phyloP scores from a whole-genome alignment of 129 eudicot species.

The Lonicera japonica region DNA sequence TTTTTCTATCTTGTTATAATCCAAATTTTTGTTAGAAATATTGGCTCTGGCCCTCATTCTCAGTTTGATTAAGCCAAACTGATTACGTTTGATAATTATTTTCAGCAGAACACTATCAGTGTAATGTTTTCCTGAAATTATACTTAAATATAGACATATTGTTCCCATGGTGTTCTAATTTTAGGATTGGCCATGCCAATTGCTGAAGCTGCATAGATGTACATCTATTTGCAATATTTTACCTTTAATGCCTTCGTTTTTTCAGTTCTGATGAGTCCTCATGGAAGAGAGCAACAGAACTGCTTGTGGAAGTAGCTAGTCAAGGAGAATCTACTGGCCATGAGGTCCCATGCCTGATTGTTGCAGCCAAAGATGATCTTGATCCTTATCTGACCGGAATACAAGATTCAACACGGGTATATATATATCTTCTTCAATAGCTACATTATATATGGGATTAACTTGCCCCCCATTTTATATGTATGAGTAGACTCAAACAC shows the following conservation, averaged over 20 bases:
- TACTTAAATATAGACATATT: neutral
- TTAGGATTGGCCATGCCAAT: neutral
- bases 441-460: too few relatives aligned
- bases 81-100: too few relatives aligned
- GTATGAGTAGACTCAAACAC: too few relatives aligned
- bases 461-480: too few relatives aligned
- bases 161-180: neutral
- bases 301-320: conserved; percentile 89
- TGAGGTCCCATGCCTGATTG: conserved; percentile 92
- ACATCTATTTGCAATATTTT: conserved; percentile 3
- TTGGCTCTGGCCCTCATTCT: too few relatives aligned
- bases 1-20: too few relatives aligned
- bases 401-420: conserved; percentile 93
- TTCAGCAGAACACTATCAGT: neutral
- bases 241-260: neutral
- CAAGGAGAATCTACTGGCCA: conserved; percentile 84
- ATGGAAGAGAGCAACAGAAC: conserved; percentile 69
- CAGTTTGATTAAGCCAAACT: too few relatives aligned
- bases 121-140: neutral
- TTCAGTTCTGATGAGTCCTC: conserved; percentile 70
- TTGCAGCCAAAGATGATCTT: conserved; percentile 88
- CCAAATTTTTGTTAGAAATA: too few relatives aligned
- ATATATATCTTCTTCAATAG: too few relatives aligned
- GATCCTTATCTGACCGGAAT: conserved; percentile 74
- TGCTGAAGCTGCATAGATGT: neutral